Conservation (phyloP, 306 rosid genomes). For the Arachis hypogaea region DNA sequence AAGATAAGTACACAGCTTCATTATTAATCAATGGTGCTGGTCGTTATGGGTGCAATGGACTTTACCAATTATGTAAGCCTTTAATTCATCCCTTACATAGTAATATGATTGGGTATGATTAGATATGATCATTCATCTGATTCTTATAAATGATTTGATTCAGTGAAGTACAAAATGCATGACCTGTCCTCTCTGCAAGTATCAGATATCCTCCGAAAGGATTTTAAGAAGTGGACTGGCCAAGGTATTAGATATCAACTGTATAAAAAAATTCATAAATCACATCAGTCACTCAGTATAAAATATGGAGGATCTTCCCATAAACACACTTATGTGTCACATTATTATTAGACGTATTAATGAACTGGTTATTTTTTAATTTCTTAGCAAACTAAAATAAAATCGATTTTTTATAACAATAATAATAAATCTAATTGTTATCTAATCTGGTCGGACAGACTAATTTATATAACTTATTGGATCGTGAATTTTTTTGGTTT, state of each 20-base stretch:
- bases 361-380: too few species aligned
- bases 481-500: too few species aligned
- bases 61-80: constrained; percentile 67
- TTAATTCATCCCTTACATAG: background rate
- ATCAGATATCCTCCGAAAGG: constrained; percentile 66
- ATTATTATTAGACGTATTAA: too few species aligned
- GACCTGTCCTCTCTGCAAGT: constrained; percentile 61
- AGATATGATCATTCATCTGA: background rate
- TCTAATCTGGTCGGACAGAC: too few species aligned
- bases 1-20: constrained; percentile 81
- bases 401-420: too few species aligned
- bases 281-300: too few species aligned
- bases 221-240: constrained; percentile 83
- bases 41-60: constrained; percentile 79
- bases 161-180: constrained; percentile 81
- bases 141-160: constrained; percentile 7
- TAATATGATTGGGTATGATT: background rate
- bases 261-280: too few species aligned
- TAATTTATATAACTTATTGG: too few species aligned
- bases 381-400: too few species aligned
- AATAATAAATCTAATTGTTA: too few species aligned
- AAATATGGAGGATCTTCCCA: too few species aligned
- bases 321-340: too few species aligned
- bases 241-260: constrained; percentile 45
- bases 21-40: constrained; percentile 88